Evolutionary conservation across 768 basidiomycete species (phyloP).

Genomic region (Lactifluus volemus): DNA sequence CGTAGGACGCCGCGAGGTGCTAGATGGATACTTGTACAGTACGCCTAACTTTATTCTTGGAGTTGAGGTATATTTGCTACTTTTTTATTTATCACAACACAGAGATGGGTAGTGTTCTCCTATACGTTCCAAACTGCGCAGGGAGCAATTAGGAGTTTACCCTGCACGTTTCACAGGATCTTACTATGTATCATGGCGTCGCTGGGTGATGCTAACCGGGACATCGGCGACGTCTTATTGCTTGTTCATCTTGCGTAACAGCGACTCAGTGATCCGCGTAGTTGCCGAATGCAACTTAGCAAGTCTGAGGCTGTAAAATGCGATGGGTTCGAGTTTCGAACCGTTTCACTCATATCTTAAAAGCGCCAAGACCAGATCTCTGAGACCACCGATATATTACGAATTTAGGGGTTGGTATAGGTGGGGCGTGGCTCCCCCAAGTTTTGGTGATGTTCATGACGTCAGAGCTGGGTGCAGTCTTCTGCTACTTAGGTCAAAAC

Average conservation of each 20-base stretch:
- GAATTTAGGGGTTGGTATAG: background rate
- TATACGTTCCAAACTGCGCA: background rate
- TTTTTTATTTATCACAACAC: background rate
- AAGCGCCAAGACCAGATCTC: background rate
- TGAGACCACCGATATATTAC: background rate
- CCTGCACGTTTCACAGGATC: background rate
- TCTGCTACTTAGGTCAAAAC: background rate
- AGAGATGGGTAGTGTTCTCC: background rate
- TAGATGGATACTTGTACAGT: background rate
- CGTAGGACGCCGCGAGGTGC: background rate
- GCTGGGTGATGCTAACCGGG: too few species aligned
- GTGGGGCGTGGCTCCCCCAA: background rate
- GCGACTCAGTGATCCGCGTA: background rate
- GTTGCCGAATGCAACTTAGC: background rate
- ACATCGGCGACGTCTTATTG: background rate
- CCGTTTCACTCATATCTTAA: background rate
- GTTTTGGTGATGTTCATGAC: too few species aligned
- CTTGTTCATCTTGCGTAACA: background rate
- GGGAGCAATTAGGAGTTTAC: background rate
- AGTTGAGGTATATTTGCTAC: background rate
- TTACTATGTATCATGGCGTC: background rate
- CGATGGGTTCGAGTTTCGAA: background rate
- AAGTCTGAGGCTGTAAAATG: background rate
- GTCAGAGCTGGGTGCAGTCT: background rate
- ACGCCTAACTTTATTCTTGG: background rate